Evolutionary conservation across 2,329 filamentous ascomycete species (phyloP).

Genomic region (Pestalotiopsis sp.): DNA sequence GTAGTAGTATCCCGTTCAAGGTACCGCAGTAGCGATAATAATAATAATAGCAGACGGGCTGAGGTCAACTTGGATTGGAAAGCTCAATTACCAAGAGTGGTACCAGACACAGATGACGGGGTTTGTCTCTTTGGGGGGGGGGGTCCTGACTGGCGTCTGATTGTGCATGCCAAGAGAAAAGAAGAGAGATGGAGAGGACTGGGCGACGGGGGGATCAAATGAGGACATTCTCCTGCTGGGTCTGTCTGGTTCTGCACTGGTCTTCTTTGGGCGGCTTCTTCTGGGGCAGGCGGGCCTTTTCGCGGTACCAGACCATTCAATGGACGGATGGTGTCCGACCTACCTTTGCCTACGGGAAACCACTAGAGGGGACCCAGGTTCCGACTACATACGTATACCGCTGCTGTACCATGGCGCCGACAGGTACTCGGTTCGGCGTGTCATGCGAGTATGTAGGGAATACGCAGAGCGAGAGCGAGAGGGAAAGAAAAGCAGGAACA

Average conservation of each 20-base stretch:
- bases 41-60: too few relatives aligned
- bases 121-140: conserved; percentile 1
- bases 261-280: not conserved
- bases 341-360: not conserved
- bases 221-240: conserved; percentile 3
- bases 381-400: not conserved
- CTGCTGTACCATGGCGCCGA: not conserved
- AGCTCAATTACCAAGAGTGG: not conserved
- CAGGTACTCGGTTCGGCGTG: not conserved
- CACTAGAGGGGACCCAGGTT: not conserved
- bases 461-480: not conserved
- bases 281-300: not conserved
- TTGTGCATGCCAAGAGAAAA: conserved; percentile 9
- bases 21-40: too few relatives aligned
- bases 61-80: too few relatives aligned
- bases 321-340: not conserved
- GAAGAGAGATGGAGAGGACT: conserved; percentile 2
- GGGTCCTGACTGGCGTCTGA: conserved; percentile 2
- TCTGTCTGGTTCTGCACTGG: not conserved
- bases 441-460: not conserved
- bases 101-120: not conserved
- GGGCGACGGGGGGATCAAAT: conserved; percentile 8
- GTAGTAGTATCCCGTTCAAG: too few relatives aligned
- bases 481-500: not conserved
- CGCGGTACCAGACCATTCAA: not conserved